These are phyloP conservation scores for Septoria petroselini DNA, from an alignment of 2,329 filamentous ascomycete species.

Conservation along the genomic window DNA sequence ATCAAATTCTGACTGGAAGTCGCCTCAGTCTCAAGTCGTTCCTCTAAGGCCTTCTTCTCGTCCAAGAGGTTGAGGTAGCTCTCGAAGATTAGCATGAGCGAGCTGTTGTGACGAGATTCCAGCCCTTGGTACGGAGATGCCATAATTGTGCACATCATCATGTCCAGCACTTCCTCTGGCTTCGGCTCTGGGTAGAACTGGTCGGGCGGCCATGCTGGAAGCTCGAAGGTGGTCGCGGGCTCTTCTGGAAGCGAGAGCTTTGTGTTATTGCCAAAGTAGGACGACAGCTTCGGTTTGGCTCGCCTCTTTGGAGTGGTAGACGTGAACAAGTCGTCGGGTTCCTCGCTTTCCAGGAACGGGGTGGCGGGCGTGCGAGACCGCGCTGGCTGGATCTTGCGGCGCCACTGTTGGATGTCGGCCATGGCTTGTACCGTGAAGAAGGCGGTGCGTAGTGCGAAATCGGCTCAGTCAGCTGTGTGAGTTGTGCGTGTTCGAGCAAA, in stretches of 20 bases:
- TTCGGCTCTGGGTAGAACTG: constrained; percentile 31
- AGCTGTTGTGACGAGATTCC: constrained; percentile 37
- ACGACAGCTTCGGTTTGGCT: constrained; percentile 42
- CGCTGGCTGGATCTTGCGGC: constrained; percentile 37
- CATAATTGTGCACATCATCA: constrained; percentile 35
- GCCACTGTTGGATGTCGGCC: constrained; percentile 40
- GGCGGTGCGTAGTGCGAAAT: background rate
- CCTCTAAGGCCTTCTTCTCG: constrained; percentile 36
- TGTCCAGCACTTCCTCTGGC: constrained; percentile 34
- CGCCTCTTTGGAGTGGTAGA: constrained; percentile 36
- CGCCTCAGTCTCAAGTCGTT: constrained; percentile 32
- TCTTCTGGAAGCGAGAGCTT: constrained; percentile 18
- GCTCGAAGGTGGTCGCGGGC: constrained; percentile 13
- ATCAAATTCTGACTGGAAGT: constrained; percentile 25
- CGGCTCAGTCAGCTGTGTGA: too few species aligned
- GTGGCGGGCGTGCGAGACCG: constrained; percentile 31
- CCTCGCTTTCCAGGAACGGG: constrained; percentile 31
- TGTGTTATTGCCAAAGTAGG: constrained; percentile 36
- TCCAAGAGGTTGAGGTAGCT: constrained; percentile 40
- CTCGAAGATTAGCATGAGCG: constrained; percentile 45
- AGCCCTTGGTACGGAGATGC: constrained; percentile 32
- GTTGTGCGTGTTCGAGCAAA: background rate
- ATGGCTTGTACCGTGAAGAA: constrained; percentile 20
- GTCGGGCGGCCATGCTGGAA: constrained; percentile 32
- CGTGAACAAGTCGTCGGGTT: constrained; percentile 31